Base-by-base conservation (phyloP, 192 early-diverging fungal genomes). In the Rhizophlyctis rosea region DNA sequence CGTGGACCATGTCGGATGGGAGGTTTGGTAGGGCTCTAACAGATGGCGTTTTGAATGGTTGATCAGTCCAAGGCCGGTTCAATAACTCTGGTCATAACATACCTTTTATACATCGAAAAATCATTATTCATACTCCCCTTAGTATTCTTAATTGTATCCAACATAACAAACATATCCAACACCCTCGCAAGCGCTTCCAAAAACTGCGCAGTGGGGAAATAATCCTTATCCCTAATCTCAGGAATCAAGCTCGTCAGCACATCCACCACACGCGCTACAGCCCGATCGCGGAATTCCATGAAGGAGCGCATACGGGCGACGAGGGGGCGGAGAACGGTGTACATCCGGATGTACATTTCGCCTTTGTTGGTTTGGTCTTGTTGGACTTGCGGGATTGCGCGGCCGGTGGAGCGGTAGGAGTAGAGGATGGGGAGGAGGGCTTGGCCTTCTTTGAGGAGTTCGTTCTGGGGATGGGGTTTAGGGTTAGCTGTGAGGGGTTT, bases 121-220 rank as follows among this genome's bases (percentile, higher is more conserved):
- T 82, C 80, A 57, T 82, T 82, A 65, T 72, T 81, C 75, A 82
- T 75, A 28, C 69, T 65, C 23, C 75, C 75, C 62, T 82, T 82
- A 9, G 77, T 64, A 55, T 78, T 74, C 55, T 82, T 82, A 70
- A 82, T 78, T 2, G 71, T 65, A 52, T 82, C 80, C 62, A 80
- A 48, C n/a, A 61, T 44, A 24, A 78, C 64, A 50, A 71, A 69
- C 69, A 82, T 54, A 48, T 80, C 76, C 32, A 82, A 36, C 14
- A 66, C 3, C 25, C 55, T 13, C 30, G 78, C 77, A 16, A 74
- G 60, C 3, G 70, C 61, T 2, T 70, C 47, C 47, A 78, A 49
- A 53, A 72, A 76, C 9, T 54, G 33, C 27, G 59, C 62, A 24
- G 61, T 65, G 24, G 65, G 52, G 55, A 80, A 80, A 31, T 79